These are phyloP conservation scores for Calocera viscosa DNA, from an alignment of 768 basidiomycete species.

Conservation along the genomic window DNA sequence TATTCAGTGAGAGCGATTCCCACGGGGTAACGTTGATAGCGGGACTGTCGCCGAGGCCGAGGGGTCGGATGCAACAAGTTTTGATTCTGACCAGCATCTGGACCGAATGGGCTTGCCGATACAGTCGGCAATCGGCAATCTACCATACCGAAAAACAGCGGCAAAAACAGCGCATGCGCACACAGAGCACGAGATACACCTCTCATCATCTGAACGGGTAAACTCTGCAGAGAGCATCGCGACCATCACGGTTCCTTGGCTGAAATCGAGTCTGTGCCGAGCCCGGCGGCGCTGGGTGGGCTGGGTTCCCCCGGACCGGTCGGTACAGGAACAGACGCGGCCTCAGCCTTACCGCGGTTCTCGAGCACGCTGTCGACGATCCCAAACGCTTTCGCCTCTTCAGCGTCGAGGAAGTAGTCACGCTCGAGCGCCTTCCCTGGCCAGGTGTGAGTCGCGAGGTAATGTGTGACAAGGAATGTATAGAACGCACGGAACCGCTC, in stretches of 20 bases:
- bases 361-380: slow-evolving; percentile 88
- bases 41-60: too few species aligned
- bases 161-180: too few species aligned
- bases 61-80: neutral
- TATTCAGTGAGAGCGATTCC: too few species aligned
- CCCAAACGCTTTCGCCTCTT: slow-evolving; percentile 81
- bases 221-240: neutral
- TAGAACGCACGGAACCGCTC: slow-evolving; percentile 67
- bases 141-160: too few species aligned
- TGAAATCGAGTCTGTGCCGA: neutral
- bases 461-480: too few species aligned
- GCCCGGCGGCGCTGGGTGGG: neutral
- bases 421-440: slow-evolving; percentile 80
- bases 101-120: neutral
- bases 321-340: neutral
- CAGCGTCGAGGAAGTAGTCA: slow-evolving; percentile 73
- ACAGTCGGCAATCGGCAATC: too few species aligned
- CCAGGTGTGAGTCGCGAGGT: slow-evolving; percentile 12
- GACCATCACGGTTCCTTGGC: neutral
- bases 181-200: too few species aligned
- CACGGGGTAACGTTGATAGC: too few species aligned
- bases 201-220: neutral
- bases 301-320: neutral
- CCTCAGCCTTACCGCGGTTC: slow-evolving; percentile 16
- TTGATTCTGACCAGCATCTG: neutral